A percentile compares a stretch with the other conserved stretches of the same genome.
These are phyloP conservation scores for Phytophthora parvispora DNA, from an alignment of 352 stramenopile species.

Conservation along the genomic window DNA sequence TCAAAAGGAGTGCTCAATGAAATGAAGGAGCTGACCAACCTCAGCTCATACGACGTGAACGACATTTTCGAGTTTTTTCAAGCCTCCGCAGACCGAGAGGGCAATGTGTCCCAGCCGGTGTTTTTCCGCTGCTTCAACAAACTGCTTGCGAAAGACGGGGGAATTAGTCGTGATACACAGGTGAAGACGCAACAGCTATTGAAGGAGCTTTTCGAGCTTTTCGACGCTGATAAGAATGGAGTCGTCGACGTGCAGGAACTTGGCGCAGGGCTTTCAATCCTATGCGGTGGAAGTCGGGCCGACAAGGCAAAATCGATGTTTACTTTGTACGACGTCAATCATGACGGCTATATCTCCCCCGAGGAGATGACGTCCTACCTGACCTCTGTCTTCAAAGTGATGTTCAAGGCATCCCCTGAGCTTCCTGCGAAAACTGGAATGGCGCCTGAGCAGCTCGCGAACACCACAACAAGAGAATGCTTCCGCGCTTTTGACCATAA, in stretches of 20 bases:
- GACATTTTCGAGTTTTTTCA: slow-evolving; percentile 92
- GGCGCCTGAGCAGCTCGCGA: slow-evolving; percentile 71
- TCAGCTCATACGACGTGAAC: slow-evolving; percentile 85
- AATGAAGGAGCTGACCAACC: slow-evolving; percentile 86
- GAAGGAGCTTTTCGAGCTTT: slow-evolving; percentile 83
- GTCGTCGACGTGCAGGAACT: slow-evolving; percentile 90
- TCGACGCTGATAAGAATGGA: slow-evolving; percentile 85
- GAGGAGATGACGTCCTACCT: slow-evolving; percentile 89
- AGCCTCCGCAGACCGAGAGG: slow-evolving; percentile 66
- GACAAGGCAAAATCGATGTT: slow-evolving; percentile 87
- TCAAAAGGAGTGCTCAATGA: slow-evolving; percentile 68
- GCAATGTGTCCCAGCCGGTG: slow-evolving; percentile 68
- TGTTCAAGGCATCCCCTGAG: slow-evolving; percentile 86
- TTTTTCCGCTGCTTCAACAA: slow-evolving; percentile 92
- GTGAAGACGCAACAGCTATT: slow-evolving; percentile 60
- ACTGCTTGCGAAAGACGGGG: slow-evolving; percentile 61
- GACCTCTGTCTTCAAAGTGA: slow-evolving; percentile 87
- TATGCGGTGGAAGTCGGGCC: slow-evolving; percentile 79
- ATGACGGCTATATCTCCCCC: slow-evolving; percentile 84
- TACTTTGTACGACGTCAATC: slow-evolving; percentile 86
- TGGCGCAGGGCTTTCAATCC: slow-evolving; percentile 86
- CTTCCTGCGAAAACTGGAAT: slow-evolving; percentile 63
- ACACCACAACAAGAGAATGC: slow-evolving; percentile 79
- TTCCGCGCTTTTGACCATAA: slow-evolving; percentile 86
- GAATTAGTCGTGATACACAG: slow-evolving; percentile 48